Evolutionary conservation across 2,329 filamentous ascomycete genomes (phyloP), one percentile per base, ranked within the genome.

Genomic region (Mycogone perniciosa): DNA sequence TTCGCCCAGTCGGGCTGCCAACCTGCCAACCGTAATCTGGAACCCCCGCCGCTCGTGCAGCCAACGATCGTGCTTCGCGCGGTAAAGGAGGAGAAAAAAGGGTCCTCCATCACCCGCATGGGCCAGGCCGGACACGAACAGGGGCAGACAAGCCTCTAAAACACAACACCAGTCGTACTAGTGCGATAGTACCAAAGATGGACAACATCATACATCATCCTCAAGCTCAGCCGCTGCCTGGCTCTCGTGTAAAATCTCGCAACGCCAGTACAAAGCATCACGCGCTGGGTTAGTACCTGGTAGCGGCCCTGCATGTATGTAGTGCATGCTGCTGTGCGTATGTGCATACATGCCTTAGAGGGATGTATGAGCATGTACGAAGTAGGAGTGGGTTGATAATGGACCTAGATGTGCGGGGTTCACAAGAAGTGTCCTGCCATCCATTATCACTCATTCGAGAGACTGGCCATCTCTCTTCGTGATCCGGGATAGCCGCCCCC

Each of bases 11-110:
- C 31, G 30, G 42, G 42, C 42, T 31, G 42, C 7, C 29, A 34
- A 27, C 27, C 40, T 11, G 48, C 44, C 51, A 46, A 42, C 11
- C 42, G 35, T 31, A 42, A 45, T 42, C 37, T 33, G 29, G 30
- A 35, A 30, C 11, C 40, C 43, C 51, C 47, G 20, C 20, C 34
- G 44, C 46, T 50, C 47, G 46, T 43, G 27, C 42, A 37, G 42
- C 42, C 46, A 50, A 53, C 51, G 51, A 50, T 50, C 47, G 38
- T 31, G 13, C 26, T 29, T 46, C 31, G 31, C n/a, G 51, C 51
- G 46, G 40, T 50, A 53, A 50, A 37, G 10, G 42, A 33, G 10
- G 39, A 29, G 7, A 27, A 10, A 42, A 27, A 26, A 13, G 13
- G n/a, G 8, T n/a, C 5, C 39, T 42, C 10, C 39, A 42, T 42